Evolutionary conservation across 2,329 filamentous ascomycete genomes (phyloP).

Genomic region (Paecilomyces variotii): DNA sequence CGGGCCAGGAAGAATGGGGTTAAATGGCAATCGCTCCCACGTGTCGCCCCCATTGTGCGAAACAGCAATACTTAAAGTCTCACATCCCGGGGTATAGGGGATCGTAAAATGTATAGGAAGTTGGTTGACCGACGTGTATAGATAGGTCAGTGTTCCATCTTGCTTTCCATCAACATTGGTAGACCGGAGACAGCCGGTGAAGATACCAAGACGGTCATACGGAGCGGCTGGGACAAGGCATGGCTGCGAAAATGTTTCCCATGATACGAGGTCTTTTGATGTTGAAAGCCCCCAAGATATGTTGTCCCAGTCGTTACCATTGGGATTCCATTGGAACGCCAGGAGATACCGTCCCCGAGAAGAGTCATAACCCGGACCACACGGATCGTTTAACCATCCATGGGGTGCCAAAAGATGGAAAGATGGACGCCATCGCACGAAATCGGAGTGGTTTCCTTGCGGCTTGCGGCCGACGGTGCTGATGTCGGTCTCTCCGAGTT

Average conservation of each 20-base stretch:
- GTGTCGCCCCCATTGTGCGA: conserved; percentile 31
- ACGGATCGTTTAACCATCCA: conserved; percentile 41
- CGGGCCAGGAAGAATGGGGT: conserved; percentile 31
- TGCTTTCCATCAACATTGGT: conserved; percentile 14
- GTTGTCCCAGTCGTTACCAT: conserved; percentile 34
- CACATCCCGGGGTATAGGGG: conserved; percentile 27
- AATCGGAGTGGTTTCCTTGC: background rate
- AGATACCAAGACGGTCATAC: conserved; percentile 35
- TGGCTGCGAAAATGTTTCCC: conserved; percentile 22
- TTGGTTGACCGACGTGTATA: conserved; percentile 35
- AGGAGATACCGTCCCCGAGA: conserved; percentile 33
- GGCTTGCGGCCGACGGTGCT: background rate
- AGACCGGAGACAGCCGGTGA: conserved; percentile 34
- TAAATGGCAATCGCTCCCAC: conserved; percentile 27
- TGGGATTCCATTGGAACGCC: conserved; percentile 38
- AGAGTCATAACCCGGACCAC: conserved; percentile 33
- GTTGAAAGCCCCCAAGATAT: conserved; percentile 36
- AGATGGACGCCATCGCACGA: conserved; percentile 17
- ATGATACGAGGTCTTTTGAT: conserved; percentile 32
- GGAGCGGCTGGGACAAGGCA: conserved; percentile 23
- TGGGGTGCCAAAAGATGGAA: conserved; percentile 30
- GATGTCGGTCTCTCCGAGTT: background rate
- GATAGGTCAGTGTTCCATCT: conserved; percentile 22
- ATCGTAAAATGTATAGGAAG: conserved; percentile 35
- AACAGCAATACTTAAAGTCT: conserved; percentile 31